Conservation (phyloP, 345 rosid genomes). For the Populus nigra region DNA sequence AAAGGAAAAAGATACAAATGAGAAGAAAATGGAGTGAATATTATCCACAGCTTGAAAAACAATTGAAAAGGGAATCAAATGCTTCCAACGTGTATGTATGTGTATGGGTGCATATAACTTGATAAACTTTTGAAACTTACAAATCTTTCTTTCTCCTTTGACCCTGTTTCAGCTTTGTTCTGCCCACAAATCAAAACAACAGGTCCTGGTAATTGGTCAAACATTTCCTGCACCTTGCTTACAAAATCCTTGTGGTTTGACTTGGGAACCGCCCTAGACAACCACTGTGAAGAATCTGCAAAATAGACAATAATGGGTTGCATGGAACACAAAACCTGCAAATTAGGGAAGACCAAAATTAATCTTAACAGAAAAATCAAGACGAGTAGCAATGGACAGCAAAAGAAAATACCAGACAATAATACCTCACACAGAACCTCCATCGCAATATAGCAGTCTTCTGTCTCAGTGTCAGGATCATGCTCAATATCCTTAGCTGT, state of each 20-base stretch:
- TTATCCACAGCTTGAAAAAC: background rate
- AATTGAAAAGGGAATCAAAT: background rate
- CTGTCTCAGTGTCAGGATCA: too few relatives aligned
- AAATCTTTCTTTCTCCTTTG: constrained; percentile 77
- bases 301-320: constrained; percentile 91
- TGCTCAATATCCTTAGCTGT: too few relatives aligned
- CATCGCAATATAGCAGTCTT: too few relatives aligned
- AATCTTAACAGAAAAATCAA: constrained; percentile 2
- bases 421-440: too few relatives aligned
- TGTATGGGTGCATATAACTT: constrained; percentile 1
- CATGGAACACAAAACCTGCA: constrained; percentile 72
- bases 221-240: constrained; percentile 63
- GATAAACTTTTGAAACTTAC: constrained; percentile 53
- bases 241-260: constrained; percentile 70
- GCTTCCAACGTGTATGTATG: background rate
- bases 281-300: constrained; percentile 86
- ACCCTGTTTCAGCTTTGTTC: constrained; percentile 71
- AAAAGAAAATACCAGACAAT: background rate
- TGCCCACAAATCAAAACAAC: constrained; percentile 87
- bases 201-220: constrained; percentile 76
- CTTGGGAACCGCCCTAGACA: constrained; percentile 88
- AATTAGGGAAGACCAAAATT: constrained; percentile 18
- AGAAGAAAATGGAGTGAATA: background rate
- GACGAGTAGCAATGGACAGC: background rate
- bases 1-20: constrained; percentile 11